Evolutionary conservation across 2,329 filamentous ascomycete genomes (phyloP).

Genomic region (Trichoderma citrinoviride): DNA sequence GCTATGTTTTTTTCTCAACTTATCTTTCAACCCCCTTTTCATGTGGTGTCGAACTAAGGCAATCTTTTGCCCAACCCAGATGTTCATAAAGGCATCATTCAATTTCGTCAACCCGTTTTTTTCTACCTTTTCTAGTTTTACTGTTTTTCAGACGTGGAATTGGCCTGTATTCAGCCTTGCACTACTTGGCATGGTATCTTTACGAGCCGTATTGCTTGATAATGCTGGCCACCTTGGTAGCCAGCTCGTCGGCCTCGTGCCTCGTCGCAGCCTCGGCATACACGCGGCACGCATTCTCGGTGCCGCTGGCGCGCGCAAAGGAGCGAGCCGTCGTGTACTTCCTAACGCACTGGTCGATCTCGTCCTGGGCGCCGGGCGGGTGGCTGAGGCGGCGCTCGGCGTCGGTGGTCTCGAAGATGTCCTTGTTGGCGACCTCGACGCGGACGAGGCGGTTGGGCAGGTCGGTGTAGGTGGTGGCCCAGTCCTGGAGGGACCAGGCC

Average conservation of each 20-base stretch:
- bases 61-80: not conserved
- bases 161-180: no score
- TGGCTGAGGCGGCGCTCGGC: slow-evolving; percentile 84
- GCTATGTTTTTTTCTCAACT: not conserved
- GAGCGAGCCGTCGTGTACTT: slow-evolving; percentile 88
- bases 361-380: slow-evolving; percentile 73
- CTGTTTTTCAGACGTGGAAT: not conserved
- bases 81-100: slow-evolving; percentile 17
- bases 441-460: slow-evolving; percentile 93
- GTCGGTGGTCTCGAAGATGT: slow-evolving; percentile 85
- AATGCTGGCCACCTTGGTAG: slow-evolving; percentile 74
- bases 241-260: slow-evolving; percentile 86
- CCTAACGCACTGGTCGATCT: slow-evolving; percentile 83
- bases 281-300: slow-evolving; percentile 92
- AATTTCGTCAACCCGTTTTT: not conserved
- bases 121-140: not conserved
- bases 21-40: not conserved
- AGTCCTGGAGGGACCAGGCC: slow-evolving; percentile 83
- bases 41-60: not conserved
- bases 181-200: not conserved
- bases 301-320: slow-evolving; percentile 90
- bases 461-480: slow-evolving; percentile 89
- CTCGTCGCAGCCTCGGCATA: slow-evolving; percentile 92
- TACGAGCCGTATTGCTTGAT: slow-evolving; percentile 58
- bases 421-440: slow-evolving; percentile 84